These are phyloP conservation scores for Podospora bellae-mahoneyi DNA, from an alignment of 495 filamentous ascomycete species.

Conservation along the genomic window DNA sequence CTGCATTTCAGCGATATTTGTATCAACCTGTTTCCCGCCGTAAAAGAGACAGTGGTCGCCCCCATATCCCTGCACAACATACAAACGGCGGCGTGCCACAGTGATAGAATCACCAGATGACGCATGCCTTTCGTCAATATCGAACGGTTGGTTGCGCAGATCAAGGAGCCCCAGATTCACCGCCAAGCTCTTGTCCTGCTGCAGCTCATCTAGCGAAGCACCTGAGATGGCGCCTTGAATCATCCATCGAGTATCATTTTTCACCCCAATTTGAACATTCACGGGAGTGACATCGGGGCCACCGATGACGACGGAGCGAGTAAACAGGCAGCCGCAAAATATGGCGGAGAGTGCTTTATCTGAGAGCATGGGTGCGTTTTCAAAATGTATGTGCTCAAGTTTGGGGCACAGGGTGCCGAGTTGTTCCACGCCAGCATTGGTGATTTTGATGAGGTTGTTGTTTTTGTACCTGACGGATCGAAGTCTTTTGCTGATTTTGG, in stretches of 20 bases:
- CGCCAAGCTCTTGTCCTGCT: background rate
- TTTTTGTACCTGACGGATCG: background rate
- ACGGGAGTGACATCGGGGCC: background rate
- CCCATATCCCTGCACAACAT: background rate
- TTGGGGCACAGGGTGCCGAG: background rate
- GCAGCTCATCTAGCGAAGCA: background rate
- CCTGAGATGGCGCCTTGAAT: background rate
- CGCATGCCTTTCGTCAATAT: background rate
- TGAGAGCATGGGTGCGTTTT: background rate
- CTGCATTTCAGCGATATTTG: background rate
- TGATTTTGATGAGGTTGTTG: background rate
- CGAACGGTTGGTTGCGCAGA: background rate
- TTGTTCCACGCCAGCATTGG: background rate
- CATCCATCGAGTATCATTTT: background rate
- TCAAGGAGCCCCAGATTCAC: constrained; percentile 10
- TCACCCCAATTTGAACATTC: background rate
- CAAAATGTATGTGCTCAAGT: background rate
- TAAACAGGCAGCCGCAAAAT: background rate
- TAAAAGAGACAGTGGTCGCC: background rate
- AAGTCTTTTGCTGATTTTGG: background rate
- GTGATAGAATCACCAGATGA: background rate
- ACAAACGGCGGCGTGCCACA: background rate
- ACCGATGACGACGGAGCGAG: background rate
- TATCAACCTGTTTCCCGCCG: background rate
- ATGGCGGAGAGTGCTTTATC: background rate